These are phyloP conservation scores for Mycosphaerella sp. DNA, from an alignment of 2,329 filamentous ascomycete genomes.

Conservation along the genomic window DNA sequence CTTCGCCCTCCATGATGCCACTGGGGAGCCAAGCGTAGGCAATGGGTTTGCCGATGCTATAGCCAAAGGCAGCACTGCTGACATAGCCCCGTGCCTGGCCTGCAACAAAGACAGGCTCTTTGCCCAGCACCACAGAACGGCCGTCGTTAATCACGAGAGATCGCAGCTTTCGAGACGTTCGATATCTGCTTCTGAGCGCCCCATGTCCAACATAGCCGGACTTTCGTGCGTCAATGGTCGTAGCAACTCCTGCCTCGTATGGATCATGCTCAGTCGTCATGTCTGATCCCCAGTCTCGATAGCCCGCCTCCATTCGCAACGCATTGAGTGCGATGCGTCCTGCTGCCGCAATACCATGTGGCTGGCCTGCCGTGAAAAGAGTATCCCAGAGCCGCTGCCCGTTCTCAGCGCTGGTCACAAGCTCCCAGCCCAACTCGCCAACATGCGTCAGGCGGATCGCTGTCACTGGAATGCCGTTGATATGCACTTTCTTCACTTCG, in stretches of 20 bases:
- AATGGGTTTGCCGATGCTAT: conserved; percentile 52
- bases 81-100: conserved; percentile 50
- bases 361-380: conserved; percentile 49
- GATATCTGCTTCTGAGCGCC: conserved; percentile 41
- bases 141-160: conserved; percentile 53
- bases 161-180: conserved; percentile 36
- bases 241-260: conserved; percentile 51
- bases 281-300: conserved; percentile 52
- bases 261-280: conserved; percentile 57
- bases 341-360: conserved; percentile 52
- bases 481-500: conserved; percentile 43
- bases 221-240: conserved; percentile 46
- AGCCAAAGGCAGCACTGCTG: conserved; percentile 56
- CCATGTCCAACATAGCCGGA: conserved; percentile 47
- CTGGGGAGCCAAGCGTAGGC: conserved; percentile 54
- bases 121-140: conserved; percentile 52
- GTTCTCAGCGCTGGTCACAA: conserved; percentile 54
- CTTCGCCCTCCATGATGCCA: conserved; percentile 41
- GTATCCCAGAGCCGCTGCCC: conserved; percentile 55
- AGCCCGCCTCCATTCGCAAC: conserved; percentile 54
- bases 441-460: conserved; percentile 54
- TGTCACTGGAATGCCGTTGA: conserved; percentile 52
- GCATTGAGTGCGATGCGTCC: conserved; percentile 54
- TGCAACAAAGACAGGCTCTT: conserved; percentile 53
- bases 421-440: conserved; percentile 57